phyloP scores from a whole-genome alignment of 2,329 filamentous ascomycete genomes.

The Colletotrichum brevisporum region DNA sequence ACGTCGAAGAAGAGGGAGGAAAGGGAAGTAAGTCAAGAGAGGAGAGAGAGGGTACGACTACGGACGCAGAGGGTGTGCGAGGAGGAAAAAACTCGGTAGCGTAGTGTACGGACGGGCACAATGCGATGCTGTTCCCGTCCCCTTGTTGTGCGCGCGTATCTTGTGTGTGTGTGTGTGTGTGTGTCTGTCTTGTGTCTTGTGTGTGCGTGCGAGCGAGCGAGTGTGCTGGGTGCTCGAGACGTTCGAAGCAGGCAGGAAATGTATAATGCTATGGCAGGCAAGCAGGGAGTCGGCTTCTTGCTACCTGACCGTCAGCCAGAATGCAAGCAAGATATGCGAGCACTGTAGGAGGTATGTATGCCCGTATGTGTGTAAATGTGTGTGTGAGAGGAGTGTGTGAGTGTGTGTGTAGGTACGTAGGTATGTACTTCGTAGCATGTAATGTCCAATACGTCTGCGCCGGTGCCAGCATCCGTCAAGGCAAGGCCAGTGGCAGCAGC shows the following conservation, averaged over 20 bases:
- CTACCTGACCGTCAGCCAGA: too few species aligned
- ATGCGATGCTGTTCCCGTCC: slow-evolving; percentile 22
- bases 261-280: too few species aligned
- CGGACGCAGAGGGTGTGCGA: slow-evolving; percentile 38
- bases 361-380: too few species aligned
- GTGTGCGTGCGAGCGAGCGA: not conserved
- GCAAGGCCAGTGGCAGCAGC: not conserved
- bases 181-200: slow-evolving; percentile 2
- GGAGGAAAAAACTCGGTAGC: slow-evolving; percentile 39
- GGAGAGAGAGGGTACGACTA: slow-evolving; percentile 36
- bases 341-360: too few species aligned
- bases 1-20: slow-evolving; percentile 35
- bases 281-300: too few species aligned
- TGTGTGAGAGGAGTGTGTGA: too few species aligned
- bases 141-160: slow-evolving; percentile 9
- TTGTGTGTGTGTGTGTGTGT: slow-evolving; percentile 3
- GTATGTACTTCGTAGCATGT: not conserved
- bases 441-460: not conserved
- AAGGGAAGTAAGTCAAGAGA: slow-evolving; percentile 1
- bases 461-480: slow-evolving; percentile 1
- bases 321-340: too few species aligned
- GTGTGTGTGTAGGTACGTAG: too few species aligned
- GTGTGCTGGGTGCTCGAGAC: not conserved
- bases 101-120: slow-evolving; percentile 13
- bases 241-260: not conserved